Evolutionary conservation across 176 grass and related monocot genomes (phyloP).

Genomic region (Puccinellia tenuiflora): DNA sequence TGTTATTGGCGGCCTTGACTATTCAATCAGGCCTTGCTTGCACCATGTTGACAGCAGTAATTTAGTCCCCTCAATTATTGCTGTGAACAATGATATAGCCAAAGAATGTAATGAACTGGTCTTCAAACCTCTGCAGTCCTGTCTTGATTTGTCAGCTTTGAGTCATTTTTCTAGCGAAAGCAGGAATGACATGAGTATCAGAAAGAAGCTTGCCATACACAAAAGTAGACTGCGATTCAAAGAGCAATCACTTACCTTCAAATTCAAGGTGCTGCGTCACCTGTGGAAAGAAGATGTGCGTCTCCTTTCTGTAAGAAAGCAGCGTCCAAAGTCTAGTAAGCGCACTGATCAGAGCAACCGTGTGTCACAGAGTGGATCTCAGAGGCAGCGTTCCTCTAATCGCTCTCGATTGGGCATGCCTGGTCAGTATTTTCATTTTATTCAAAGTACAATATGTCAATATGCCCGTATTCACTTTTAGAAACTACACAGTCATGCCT

Average conservation of each 20-base stretch:
- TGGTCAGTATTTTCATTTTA: slow-evolving; percentile 44
- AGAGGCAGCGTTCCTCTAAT: slow-evolving; percentile 52
- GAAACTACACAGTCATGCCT: not conserved
- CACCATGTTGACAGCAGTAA: slow-evolving; percentile 18
- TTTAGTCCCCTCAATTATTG: slow-evolving; percentile 41
- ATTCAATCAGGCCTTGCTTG: slow-evolving; percentile 15
- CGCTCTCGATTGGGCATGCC: slow-evolving; percentile 54
- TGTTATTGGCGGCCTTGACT: slow-evolving; percentile 2
- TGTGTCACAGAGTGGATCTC: slow-evolving; percentile 43
- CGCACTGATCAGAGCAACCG: slow-evolving; percentile 51
- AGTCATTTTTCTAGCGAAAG: slow-evolving; percentile 29
- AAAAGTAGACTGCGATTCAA: slow-evolving; percentile 62
- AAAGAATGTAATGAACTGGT: slow-evolving; percentile 26
- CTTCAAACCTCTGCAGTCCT: slow-evolving; percentile 28
- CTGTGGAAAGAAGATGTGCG: slow-evolving; percentile 92
- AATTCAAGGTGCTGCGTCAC: slow-evolving; percentile 67
- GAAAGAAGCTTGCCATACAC: slow-evolving; percentile 37
- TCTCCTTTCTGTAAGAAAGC: slow-evolving; percentile 54
- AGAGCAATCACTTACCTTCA: slow-evolving; percentile 67
- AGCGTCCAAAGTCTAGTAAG: slow-evolving; percentile 67
- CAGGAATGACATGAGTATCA: slow-evolving; percentile 48
- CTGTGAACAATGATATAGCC: slow-evolving; percentile 37
- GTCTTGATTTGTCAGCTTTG: slow-evolving; percentile 35
- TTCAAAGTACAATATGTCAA: not conserved
- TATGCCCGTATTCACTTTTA: not conserved